Evolutionary conservation across 2,329 filamentous ascomycete species (phyloP), one percentile per base, ranked within the genome.

Genomic region (Cordyceps tenuipes): DNA sequence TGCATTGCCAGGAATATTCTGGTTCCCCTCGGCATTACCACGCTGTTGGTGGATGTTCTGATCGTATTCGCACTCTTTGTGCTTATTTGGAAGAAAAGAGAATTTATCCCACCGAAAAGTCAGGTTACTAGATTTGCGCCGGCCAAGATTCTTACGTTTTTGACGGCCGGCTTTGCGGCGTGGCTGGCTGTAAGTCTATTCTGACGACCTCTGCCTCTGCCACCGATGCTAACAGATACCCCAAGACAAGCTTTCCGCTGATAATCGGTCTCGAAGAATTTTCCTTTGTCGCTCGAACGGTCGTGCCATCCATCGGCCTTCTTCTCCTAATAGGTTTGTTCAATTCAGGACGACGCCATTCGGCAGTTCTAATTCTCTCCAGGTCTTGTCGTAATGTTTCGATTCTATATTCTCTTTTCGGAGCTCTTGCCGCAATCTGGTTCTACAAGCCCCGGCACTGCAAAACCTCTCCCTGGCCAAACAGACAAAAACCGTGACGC

Each of bases 181-280:
- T 85, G 82, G 82, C 80, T 77, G 56, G 79, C 72, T 65, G 80
- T 83, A 67, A 68, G 80, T 78, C 21, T n/a, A 29, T 19, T 17
- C 15, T 29, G 21, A 1, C 2, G 1, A 9, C 49, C 26, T 12
- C n/a, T 10, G 43, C 49, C 26, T 12, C n/a, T 10, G 43, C n/a
- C 8, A n/a, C 17, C 23, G 23, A 58, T 5, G 43, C 59, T 63
- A 47, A 61, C 52, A 39, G 44, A n/a, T 43, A 26, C 55, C 64
- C 53, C 13, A 62, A 83, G 80, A 74, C 76, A 61, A 84, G 82
- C 64, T 73, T 78, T 8, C 73, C 77, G 9, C 73, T 83, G 69
- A 71, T 81, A 54, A 67, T 85, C 8, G 82, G 81, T 39, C 71
- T 79, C 48, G 64, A 64, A 19, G 70, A 70, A 5, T 72, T 78